Evolutionary conservation across 306 rosid species (phyloP).

Genomic region (Pterocarpus santalinus): DNA sequence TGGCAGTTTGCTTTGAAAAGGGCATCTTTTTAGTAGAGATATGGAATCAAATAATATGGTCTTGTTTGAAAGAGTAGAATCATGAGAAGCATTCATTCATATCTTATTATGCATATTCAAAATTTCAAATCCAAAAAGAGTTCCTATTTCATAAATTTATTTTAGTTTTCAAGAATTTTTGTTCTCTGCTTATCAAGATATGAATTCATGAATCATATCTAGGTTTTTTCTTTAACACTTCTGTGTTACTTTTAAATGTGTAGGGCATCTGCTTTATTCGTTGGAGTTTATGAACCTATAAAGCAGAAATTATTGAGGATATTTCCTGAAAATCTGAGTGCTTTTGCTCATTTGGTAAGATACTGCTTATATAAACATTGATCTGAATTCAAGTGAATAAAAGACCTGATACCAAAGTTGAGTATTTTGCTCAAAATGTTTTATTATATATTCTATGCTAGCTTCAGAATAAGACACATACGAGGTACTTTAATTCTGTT

Average conservation of each 20-base stretch:
- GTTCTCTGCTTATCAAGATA: slow-evolving; percentile 38
- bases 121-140: slow-evolving; percentile 18
- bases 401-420: slow-evolving; percentile 21
- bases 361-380: slow-evolving; percentile 44
- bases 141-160: neutral
- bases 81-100: slow-evolving; percentile 5
- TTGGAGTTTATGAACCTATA: slow-evolving; percentile 94
- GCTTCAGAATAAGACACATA: slow-evolving; percentile 17
- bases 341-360: slow-evolving; percentile 92
- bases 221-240: slow-evolving; percentile 37
- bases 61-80: slow-evolving; percentile 20
- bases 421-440: slow-evolving; percentile 1
- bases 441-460: slow-evolving; percentile 18
- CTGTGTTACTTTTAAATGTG: slow-evolving; percentile 44
- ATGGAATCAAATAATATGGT: neutral
- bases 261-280: slow-evolving; percentile 97
- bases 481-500: slow-evolving; percentile 2
- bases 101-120: neutral
- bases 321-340: slow-evolving; percentile 87
- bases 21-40: too few relatives aligned
- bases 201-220: slow-evolving; percentile 35
- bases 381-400: slow-evolving; percentile 21
- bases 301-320: slow-evolving; percentile 84
- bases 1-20: too few relatives aligned
- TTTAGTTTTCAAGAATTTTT: slow-evolving; percentile 9